Conservation (phyloP, 345 rosid species). For the Garcia nutans region DNA sequence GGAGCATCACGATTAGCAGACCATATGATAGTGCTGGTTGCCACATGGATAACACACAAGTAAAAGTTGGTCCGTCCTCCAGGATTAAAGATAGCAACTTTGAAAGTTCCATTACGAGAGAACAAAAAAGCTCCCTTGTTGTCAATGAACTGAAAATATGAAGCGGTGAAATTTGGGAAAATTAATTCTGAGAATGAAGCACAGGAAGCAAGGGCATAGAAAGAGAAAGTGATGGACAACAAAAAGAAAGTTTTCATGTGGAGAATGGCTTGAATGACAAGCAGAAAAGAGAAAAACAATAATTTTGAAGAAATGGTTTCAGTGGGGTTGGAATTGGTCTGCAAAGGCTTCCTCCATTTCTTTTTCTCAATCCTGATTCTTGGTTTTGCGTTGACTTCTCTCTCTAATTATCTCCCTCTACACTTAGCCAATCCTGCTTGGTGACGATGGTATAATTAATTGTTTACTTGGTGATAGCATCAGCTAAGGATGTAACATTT, state of each 20-base stretch:
- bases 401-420: slow-evolving; percentile 10
- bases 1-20: slow-evolving; percentile 75
- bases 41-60: slow-evolving; percentile 64
- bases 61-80: slow-evolving; percentile 44
- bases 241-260: slow-evolving; percentile 45
- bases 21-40: slow-evolving; percentile 66
- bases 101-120: slow-evolving; percentile 57
- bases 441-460: slow-evolving; percentile 16
- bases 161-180: slow-evolving; percentile 68
- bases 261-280: slow-evolving; percentile 21
- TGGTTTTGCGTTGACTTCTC: slow-evolving; percentile 31
- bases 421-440: slow-evolving; percentile 23
- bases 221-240: slow-evolving; percentile 34
- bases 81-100: slow-evolving; percentile 63
- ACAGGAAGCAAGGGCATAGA: slow-evolving; percentile 40
- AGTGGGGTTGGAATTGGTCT: slow-evolving; percentile 28
- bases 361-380: slow-evolving; percentile 23
- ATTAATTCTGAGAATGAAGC: slow-evolving; percentile 43
- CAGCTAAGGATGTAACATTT: slow-evolving; percentile 18
- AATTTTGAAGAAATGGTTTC: slow-evolving; percentile 13
- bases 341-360: slow-evolving; percentile 11
- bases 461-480: slow-evolving; percentile 23
- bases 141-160: slow-evolving; percentile 48
- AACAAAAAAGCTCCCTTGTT: slow-evolving; percentile 55
- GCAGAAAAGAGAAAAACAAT: slow-evolving; percentile 16